Evolutionary conservation across 2,329 filamentous ascomycete species (phyloP).

Genomic region (Mycogone perniciosa): DNA sequence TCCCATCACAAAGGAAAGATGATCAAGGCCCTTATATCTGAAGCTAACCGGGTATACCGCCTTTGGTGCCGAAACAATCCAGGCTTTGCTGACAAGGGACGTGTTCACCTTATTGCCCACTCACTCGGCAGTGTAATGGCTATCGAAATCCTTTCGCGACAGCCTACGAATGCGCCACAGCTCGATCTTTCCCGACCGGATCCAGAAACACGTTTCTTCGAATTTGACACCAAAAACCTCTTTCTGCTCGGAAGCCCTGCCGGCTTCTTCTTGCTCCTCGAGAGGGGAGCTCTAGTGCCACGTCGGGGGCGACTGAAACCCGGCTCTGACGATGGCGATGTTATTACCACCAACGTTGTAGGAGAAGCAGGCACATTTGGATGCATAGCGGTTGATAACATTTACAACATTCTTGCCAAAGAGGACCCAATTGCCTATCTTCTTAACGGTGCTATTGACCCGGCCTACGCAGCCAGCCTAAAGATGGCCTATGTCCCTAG

Average conservation of each 20-base stretch:
- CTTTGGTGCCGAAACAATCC: constrained; percentile 94
- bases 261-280: constrained; percentile 86
- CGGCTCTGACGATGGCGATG: constrained; percentile 60
- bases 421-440: constrained; percentile 80
- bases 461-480: constrained; percentile 67
- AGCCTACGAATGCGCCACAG: constrained; percentile 65
- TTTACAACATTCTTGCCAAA: constrained; percentile 81
- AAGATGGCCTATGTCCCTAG: constrained; percentile 75
- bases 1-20: constrained; percentile 94
- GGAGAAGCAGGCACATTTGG: constrained; percentile 77
- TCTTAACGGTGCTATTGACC: constrained; percentile 84
- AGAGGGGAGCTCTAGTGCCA: constrained; percentile 65
- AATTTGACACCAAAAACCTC: constrained; percentile 85
- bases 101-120: constrained; percentile 88
- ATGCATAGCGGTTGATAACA: constrained; percentile 87
- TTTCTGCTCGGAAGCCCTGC: constrained; percentile 88
- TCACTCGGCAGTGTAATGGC: constrained; percentile 94
- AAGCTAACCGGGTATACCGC: constrained; percentile 92
- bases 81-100: constrained; percentile 70
- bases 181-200: constrained; percentile 37
- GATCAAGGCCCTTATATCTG: constrained; percentile 78
- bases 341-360: constrained; percentile 53
- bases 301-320: constrained; percentile 70
- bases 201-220: constrained; percentile 58
- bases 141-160: constrained; percentile 80